These are phyloP conservation scores for Penicillium malachiteum DNA, from an alignment of 495 filamentous ascomycete genomes.

Conservation along the genomic window DNA sequence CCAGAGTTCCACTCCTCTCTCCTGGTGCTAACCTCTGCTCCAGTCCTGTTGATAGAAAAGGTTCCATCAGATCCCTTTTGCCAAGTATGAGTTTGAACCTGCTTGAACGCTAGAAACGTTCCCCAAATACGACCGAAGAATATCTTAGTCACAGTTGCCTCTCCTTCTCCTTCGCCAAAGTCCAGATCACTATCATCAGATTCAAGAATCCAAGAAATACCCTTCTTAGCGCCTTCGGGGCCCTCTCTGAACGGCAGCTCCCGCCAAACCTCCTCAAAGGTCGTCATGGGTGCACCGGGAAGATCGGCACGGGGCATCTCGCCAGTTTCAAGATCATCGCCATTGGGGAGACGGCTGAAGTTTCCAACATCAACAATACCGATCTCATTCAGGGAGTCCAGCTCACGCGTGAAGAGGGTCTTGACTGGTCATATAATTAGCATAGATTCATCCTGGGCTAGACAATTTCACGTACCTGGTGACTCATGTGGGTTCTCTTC, in stretches of 20 bases:
- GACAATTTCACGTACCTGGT: constrained; percentile 7
- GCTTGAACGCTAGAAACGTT: constrained; percentile 36
- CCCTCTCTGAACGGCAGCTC: constrained; percentile 28
- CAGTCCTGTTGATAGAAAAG: constrained; percentile 23
- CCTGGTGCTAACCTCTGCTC: constrained; percentile 35
- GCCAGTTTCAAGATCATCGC: constrained; percentile 41
- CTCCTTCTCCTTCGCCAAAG: constrained; percentile 17
- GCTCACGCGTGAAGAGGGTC: constrained; percentile 39
- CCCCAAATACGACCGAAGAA: constrained; percentile 40
- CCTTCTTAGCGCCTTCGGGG: constrained; percentile 19
- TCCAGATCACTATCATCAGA: constrained; percentile 17
- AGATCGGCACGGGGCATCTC: constrained; percentile 39
- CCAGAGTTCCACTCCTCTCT: constrained; percentile 35
- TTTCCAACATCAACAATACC: constrained; percentile 34
- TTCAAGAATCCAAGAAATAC: constrained; percentile 40
- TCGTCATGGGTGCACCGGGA: constrained; percentile 31
- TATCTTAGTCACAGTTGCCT: constrained; percentile 27
- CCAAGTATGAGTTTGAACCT: constrained; percentile 24
- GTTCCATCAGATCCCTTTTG: constrained; percentile 13
- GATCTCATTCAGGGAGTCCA: constrained; percentile 40
- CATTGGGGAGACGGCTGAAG: constrained; percentile 37
- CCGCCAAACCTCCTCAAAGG: constrained; percentile 44
- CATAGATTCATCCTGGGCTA: background rate
- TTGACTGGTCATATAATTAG: constrained; percentile 16
- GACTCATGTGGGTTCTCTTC: constrained; percentile 11